A percentile compares a stretch with the other conserved stretches of the same genome.
These are phyloP conservation scores for Scheffersomyces spartinae DNA, from an alignment of 805 yeast species.

Conservation along the genomic window DNA sequence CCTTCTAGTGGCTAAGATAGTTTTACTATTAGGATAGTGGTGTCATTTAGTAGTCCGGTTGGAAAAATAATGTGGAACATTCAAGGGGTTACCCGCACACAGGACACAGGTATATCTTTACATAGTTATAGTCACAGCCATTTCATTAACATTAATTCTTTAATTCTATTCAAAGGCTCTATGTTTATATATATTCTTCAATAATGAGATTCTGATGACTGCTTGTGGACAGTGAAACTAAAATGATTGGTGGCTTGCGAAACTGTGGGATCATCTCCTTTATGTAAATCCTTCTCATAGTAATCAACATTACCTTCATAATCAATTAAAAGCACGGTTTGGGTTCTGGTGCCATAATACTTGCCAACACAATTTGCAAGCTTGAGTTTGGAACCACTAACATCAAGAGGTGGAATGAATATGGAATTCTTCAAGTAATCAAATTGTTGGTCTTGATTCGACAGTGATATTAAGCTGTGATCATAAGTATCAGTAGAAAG, in stretches of 20 bases:
- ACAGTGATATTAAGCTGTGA: too few relatives aligned
- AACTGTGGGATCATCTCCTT: slow-evolving; percentile 24
- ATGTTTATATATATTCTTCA: too few relatives aligned
- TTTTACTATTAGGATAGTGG: too few relatives aligned
- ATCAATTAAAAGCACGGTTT: slow-evolving; percentile 59
- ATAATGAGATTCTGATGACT: too few relatives aligned
- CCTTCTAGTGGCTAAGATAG: too few relatives aligned
- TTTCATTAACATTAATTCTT: too few relatives aligned
- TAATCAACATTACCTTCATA: slow-evolving; percentile 41
- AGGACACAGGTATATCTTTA: too few relatives aligned
- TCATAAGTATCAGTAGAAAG: slow-evolving; percentile 35
- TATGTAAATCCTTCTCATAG: slow-evolving; percentile 49
- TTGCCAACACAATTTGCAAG: slow-evolving; percentile 25
- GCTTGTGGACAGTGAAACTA: slow-evolving; percentile 1
- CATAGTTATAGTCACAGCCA: too few relatives aligned
- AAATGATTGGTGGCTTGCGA: slow-evolving; percentile 2
- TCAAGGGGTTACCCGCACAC: too few relatives aligned
- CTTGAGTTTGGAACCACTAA: slow-evolving; percentile 8
- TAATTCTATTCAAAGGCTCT: too few relatives aligned
- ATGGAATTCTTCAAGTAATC: slow-evolving; percentile 45
- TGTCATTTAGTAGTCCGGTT: too few relatives aligned
- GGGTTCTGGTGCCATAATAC: slow-evolving; percentile 81
- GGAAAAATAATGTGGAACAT: too few relatives aligned
- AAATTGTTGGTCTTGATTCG: slow-evolving; percentile 12
- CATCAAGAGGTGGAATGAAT: slow-evolving; percentile 57